Evolutionary conservation across 805 yeast species (phyloP), one percentile per base, ranked within the genome.

Genomic region (Wickerhamiella sorbophila): DNA sequence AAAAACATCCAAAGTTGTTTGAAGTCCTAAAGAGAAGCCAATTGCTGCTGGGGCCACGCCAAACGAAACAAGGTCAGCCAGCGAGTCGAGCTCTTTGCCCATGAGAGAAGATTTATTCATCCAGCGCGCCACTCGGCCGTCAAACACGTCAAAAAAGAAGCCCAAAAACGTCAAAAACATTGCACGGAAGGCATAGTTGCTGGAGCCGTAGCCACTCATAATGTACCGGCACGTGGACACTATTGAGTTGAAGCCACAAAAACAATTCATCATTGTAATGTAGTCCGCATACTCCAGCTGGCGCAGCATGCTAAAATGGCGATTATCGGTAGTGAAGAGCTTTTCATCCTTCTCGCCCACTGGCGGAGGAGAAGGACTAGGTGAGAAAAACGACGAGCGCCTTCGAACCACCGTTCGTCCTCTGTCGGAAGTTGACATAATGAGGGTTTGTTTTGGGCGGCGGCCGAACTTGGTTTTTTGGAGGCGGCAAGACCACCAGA

Each of bases 61-160:
- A 59, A 91, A 91, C 10, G 95, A 83, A 31, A 88, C 74, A 54
- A 91, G 73, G 63, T 91, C 98, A 18, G 98, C 98, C 53, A 91
- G 71, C 1, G 96, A 87, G 59, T 91, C 98, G 54, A 91, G 73
- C 64, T 91, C 98, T 63, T 91, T 97, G 46, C 98, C 98, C 82
- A 91, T 83, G 42, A 91, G 70, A 10, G 93, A 79, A 2, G 94
- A 74, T 65, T 87, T 85, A 59, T 86, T 81, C 64, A 95, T 75
- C 65, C 91, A 72, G 56, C 98, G 74, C 3, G 98, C 98, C 5
- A 88, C 98, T 54, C 94, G 76, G 29, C 98, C 98, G 59, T 91
- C 98, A 59, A 91, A 82, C 59, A 91, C 86, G 61, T 88, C 98
- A 60, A 88, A 88, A 58, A 91, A 85, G 55, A 88, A 73, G 4